These are phyloP conservation scores for Pneumocystis oryctolagi DNA, from an alignment of 1,139 yeast species.

Conservation along the genomic window DNA sequence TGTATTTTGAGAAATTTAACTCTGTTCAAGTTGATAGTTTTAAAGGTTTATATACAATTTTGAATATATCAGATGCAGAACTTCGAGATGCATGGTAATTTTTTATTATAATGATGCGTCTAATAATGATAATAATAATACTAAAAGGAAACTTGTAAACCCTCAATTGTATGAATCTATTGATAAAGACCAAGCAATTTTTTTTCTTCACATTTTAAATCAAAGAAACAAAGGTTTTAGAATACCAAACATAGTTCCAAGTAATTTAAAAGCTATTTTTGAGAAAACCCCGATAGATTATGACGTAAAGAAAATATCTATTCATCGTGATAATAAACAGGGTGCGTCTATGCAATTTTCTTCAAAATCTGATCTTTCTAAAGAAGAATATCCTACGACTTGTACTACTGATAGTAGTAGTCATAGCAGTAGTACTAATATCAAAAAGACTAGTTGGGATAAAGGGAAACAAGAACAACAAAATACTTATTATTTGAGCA, in stretches of 20 bases:
- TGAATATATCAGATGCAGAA: constrained; percentile 72
- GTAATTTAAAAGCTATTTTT: constrained; percentile 78
- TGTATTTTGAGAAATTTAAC: not conserved
- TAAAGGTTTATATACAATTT: constrained; percentile 50
- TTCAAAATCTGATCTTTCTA: not conserved
- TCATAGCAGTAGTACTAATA: no score
- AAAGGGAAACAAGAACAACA: not conserved
- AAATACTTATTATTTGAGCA: not conserved
- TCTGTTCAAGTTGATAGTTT: constrained; percentile 38
- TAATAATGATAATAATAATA: not conserved
- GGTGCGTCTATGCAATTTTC: not conserved
- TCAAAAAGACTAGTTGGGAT: no score
- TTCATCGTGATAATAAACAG: constrained; percentile 19
- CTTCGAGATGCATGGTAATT: constrained; percentile 71
- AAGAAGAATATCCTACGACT: no score
- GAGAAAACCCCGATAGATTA: constrained; percentile 74
- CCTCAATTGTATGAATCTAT: constrained; percentile 77
- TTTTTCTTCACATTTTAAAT: constrained; percentile 75
- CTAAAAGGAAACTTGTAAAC: constrained; percentile 50
- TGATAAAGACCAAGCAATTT: constrained; percentile 84
- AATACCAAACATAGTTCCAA: constrained; percentile 90
- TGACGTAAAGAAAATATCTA: constrained; percentile 24
- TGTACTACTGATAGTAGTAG: no score
- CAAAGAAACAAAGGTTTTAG: constrained; percentile 79
- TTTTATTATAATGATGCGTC: no score